Evolutionary conservation across 805 yeast species (phyloP).

Genomic region (Lipomyces sp.): DNA sequence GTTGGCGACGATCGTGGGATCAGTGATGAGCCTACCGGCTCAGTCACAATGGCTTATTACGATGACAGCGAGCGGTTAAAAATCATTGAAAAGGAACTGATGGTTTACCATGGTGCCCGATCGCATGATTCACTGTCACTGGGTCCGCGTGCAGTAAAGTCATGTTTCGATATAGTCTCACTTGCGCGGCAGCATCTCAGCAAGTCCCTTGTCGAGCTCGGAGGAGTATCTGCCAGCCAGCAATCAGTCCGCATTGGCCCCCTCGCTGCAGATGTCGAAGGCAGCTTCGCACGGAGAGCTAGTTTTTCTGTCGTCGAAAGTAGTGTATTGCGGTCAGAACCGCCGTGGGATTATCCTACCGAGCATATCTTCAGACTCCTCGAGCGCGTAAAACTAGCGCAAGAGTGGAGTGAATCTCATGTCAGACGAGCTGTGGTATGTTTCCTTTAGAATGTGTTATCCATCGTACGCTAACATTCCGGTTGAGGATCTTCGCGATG

Average conservation of each 20-base stretch:
- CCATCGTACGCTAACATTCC: neutral
- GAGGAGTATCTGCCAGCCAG: neutral
- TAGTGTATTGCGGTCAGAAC: constrained; percentile 34
- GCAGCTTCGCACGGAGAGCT: constrained; percentile 40
- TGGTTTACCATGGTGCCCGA: neutral
- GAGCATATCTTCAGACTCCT: constrained; percentile 10
- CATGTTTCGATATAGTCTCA: constrained; percentile 9
- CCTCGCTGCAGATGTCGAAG: neutral
- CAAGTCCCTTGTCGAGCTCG: neutral
- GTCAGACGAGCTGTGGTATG: constrained; percentile 32
- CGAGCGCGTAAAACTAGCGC: constrained; percentile 42
- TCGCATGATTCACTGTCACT: neutral
- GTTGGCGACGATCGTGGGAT: neutral
- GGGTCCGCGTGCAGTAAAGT: neutral
- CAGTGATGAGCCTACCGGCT: neutral
- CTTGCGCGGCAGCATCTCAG: neutral
- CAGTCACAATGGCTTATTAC: neutral
- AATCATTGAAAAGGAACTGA: constrained; percentile 16
- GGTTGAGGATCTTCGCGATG: constrained; percentile 7
- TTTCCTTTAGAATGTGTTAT: neutral
- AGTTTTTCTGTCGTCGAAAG: constrained; percentile 49
- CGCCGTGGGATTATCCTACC: constrained; percentile 33
- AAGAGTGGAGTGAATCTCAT: constrained; percentile 28
- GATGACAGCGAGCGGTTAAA: constrained; percentile 7
- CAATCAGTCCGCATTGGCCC: neutral